Percentiles rank a stretch among this genome's conserved stretches.
Evolutionary conservation across 2,329 filamentous ascomycete genomes (phyloP).

Genomic region (Drechslerella dactyloides): DNA sequence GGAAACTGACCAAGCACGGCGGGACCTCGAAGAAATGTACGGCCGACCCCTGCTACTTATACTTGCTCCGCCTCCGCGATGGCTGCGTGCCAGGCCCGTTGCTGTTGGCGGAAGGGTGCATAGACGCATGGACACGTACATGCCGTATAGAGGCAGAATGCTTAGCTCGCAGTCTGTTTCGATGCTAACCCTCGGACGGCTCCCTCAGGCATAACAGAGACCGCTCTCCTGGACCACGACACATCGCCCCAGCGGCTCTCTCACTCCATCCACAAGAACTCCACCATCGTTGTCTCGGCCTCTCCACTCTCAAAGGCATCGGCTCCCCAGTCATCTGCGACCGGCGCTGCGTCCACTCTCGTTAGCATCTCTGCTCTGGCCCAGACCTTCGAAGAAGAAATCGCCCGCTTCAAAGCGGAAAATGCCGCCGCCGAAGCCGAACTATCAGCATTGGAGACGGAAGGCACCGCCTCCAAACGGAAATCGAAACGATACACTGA

Average conservation of each 20-base stretch:
- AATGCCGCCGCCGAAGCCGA: constrained; percentile 40
- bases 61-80: constrained; percentile 1
- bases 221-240: constrained; percentile 60
- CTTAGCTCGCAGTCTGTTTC: background rate
- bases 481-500: constrained; percentile 39
- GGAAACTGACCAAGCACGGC: constrained; percentile 94
- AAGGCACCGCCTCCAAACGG: constrained; percentile 24
- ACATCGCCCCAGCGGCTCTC: constrained; percentile 46
- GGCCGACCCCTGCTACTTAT: constrained; percentile 8
- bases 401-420: constrained; percentile 44
- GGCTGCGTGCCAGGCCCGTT: constrained; percentile 4
- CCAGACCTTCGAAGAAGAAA: constrained; percentile 47
- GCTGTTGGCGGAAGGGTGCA: background rate
- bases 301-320: constrained; percentile 38
- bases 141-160: no score
- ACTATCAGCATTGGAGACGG: constrained; percentile 22
- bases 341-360: constrained; percentile 60
- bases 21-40: constrained; percentile 77
- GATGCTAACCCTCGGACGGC: background rate
- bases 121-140: background rate
- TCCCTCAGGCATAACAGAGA: constrained; percentile 69
- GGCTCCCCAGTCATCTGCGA: constrained; percentile 58
- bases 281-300: constrained; percentile 45
- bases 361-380: constrained; percentile 62
- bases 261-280: constrained; percentile 46